Evolutionary conservation across 164 flowering plant genomes (phyloP), one percentile per base, ranked within the genome.

Genomic region (Aristolochia fimbriata): DNA sequence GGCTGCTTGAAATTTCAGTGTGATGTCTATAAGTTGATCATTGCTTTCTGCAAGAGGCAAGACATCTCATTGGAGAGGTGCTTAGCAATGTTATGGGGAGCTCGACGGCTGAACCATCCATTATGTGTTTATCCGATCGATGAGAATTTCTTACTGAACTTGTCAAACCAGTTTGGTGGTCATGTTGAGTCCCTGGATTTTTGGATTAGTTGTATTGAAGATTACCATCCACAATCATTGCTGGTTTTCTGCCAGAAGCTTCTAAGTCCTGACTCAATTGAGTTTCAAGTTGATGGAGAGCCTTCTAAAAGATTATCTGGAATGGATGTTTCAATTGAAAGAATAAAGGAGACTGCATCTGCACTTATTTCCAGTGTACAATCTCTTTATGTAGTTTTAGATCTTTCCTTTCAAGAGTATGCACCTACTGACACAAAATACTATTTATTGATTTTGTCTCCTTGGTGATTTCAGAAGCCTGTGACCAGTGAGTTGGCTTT

Each of bases 81-180:
- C 57, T 51, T 89, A 59, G 64, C 83, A 24, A 33, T 71, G 63
- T 68, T 93, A 49, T 90, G 99, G 96, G 76, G 76, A 62, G 70
- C 72, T 62, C 81, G 88, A 73, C 82, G 95, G 78, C 81, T 85
- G 30, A 77, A 68, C 50, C 99, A 93, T 77, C 82, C 84, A 3
- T 85, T 93, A 59, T 93, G 99, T 67, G 63, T 67, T 58, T 80
- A 84, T 67, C 86, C 97, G 52, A 64, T 86, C 60, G 66, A 74
- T 71, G 83, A 82, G n/a, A 69, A 62, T 51, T 79, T 86, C 61
- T 65, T 90, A n/a, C 37, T 33, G 61, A 69, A 66, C 21, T 59
- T 85, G 17, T 66, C 80, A n/a, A 71, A 80, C 57, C 70, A 78
- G 46, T 83, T 62, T 78, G 88, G 80, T 50, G 81, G 73, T 59